Evolutionary conservation across 2,329 filamentous ascomycete species (phyloP).

Genomic region (Colletotrichum euphorbiae): DNA sequence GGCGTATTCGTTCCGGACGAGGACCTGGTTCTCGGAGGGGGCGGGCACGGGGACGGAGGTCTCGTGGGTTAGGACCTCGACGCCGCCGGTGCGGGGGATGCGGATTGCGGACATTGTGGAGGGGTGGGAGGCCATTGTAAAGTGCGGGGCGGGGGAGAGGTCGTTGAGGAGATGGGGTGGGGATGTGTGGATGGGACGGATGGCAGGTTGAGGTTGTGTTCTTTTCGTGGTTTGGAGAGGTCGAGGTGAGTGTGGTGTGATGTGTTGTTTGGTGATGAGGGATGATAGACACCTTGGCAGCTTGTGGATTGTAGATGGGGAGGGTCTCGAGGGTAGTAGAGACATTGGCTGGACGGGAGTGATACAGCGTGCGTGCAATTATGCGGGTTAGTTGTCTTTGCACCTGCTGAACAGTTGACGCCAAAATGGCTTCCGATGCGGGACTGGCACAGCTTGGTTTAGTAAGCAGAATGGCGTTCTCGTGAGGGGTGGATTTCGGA

Average conservation of each 20-base stretch:
- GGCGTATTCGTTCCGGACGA: conserved; percentile 83
- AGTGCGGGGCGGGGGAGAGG: conserved; percentile 26
- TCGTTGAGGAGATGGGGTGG: background rate
- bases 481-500: background rate
- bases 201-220: background rate
- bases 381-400: background rate
- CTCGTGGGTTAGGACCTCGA: conserved; percentile 78
- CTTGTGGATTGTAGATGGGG: background rate
- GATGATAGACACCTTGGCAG: conserved; percentile 8
- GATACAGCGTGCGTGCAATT: background rate
- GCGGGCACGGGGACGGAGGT: conserved; percentile 78
- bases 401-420: too few relatives aligned
- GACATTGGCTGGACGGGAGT: too few relatives aligned
- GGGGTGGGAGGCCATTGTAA: conserved; percentile 30
- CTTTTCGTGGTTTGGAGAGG: background rate
- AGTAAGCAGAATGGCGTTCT: conserved; percentile 4
- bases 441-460: background rate
- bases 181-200: background rate
- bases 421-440: background rate
- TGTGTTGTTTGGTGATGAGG: background rate
- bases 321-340: background rate
- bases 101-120: conserved; percentile 78
- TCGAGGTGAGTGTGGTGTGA: background rate
- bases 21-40: conserved; percentile 75
- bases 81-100: conserved; percentile 77